Conservation (phyloP, 2,329 filamentous ascomycete species). For the Arachnopeziza araneosa region DNA sequence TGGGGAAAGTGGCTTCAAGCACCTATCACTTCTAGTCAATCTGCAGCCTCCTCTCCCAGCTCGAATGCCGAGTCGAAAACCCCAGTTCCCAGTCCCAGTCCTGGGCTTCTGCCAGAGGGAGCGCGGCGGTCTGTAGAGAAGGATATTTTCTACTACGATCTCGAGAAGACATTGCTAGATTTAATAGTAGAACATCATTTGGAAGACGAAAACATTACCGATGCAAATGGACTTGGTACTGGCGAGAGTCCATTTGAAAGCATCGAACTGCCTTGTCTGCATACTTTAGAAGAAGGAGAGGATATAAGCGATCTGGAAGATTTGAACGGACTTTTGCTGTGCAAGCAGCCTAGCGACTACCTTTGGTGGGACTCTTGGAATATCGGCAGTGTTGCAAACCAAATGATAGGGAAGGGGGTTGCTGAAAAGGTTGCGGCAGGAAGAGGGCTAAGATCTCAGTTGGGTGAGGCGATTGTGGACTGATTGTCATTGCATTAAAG, state of each 20-base stretch:
- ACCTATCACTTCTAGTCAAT: neutral
- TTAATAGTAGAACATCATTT: slow-evolving; percentile 45
- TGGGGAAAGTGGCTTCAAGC: slow-evolving; percentile 39
- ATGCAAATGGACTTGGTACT: slow-evolving; percentile 40
- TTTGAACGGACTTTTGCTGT: slow-evolving; percentile 29
- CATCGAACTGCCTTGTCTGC: slow-evolving; percentile 22
- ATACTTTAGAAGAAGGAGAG: slow-evolving; percentile 13
- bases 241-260: slow-evolving; percentile 18
- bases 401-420: slow-evolving; percentile 29
- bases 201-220: slow-evolving; percentile 36
- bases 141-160: slow-evolving; percentile 38
- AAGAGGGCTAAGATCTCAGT: neutral
- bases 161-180: slow-evolving; percentile 37
- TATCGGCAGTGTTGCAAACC: slow-evolving; percentile 35
- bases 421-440: slow-evolving; percentile 4
- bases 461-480: neutral
- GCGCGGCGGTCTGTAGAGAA: slow-evolving; percentile 4
- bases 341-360: slow-evolving; percentile 37
- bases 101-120: neutral
- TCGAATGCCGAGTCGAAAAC: slow-evolving; percentile 1
- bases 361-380: slow-evolving; percentile 49
- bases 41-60: neutral
- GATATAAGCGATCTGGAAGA: slow-evolving; percentile 8
- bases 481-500: neutral
- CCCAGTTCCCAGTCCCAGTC: neutral